These are phyloP conservation scores for Gonium pectorale DNA, from an alignment of 139 green algal species.

Conservation along the genomic window DNA sequence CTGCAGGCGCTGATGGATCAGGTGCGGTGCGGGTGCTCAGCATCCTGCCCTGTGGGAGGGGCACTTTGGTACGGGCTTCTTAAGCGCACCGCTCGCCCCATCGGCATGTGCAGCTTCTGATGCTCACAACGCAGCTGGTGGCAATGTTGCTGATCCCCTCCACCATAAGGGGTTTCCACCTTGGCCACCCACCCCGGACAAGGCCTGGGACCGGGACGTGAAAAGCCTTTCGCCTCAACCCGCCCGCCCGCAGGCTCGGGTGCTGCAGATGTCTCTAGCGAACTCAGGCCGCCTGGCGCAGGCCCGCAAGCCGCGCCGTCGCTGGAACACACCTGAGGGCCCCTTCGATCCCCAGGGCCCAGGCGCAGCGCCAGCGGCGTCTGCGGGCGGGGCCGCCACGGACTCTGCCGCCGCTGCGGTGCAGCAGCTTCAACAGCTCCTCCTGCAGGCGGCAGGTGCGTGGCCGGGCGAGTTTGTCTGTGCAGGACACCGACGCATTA, in stretches of 20 bases:
- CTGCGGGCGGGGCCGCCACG: neutral
- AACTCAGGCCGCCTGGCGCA: neutral
- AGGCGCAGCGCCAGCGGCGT: neutral
- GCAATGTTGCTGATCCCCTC: no score
- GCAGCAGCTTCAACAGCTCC: conserved; percentile 28
- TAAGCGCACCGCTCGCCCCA: no score
- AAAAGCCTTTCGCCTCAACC: neutral
- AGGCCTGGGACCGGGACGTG: no score
- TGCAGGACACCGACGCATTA: no score
- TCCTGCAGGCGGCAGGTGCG: conserved; percentile 21
- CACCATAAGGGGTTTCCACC: no score
- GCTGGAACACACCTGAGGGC: conserved; percentile 5
- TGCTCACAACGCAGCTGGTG: no score
- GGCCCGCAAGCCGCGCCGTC: conserved; percentile 4
- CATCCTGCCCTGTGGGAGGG: no score
- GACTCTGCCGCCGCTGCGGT: neutral
- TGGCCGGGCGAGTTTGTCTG: neutral
- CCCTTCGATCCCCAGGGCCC: neutral
- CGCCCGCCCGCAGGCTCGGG: neutral
- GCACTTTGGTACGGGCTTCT: no score
- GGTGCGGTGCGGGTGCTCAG: no score
- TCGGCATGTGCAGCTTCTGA: no score
- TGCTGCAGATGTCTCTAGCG: neutral
- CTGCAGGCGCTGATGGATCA: conserved; percentile 9
- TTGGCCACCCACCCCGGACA: no score